Base-by-base conservation (phyloP, 129 eudicot genomes). In the Cynara cardunculus region DNA sequence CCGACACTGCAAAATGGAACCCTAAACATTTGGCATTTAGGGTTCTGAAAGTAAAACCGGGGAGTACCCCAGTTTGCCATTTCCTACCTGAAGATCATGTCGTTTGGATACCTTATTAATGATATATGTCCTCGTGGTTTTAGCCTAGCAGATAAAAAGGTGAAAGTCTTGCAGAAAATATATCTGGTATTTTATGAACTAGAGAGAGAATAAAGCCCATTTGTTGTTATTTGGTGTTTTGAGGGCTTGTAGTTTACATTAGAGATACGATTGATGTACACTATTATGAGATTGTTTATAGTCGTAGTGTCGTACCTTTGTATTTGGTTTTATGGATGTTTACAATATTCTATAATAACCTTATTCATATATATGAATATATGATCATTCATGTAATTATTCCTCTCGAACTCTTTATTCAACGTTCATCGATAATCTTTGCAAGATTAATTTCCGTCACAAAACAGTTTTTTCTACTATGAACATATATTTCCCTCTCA, bases 61-160 rank as follows among this genome's bases (percentile, higher is more conserved):
- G 97, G 64, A 86, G 80, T 74, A 83, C 84, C 56, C 92, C 97
- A 2, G 78, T 92, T 59, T 92, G 97, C 80, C 97, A 92, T 85
- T 92, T 88, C 79, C 85, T 92, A 74, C 97, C 94, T 0, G 92
- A 87, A 79, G 91, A 90, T 84, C 92, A 92, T 56, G 69, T 90
- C 34, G 91, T 88, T 30, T 91, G 97, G 97, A 88, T 88, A 46
- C 87, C 85, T 11, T 82, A 88, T 65, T 86, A 82, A 22, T 18
- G 31, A 25, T 8, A 83, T 18, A 18, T 56, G 25, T 56, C 10
- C 6, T 10, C 6, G 10, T 56, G 65, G 64, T 16, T 53, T 53
- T 53, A 53, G 64, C 64, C 64, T 53, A 53, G 61, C 19, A 49
- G 61, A 21, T 49, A 49, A 49, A 39, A 49, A 14, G 61, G 62